Base-by-base conservation (phyloP, 345 rosid genomes). In the Linum usitatissimum region DNA sequence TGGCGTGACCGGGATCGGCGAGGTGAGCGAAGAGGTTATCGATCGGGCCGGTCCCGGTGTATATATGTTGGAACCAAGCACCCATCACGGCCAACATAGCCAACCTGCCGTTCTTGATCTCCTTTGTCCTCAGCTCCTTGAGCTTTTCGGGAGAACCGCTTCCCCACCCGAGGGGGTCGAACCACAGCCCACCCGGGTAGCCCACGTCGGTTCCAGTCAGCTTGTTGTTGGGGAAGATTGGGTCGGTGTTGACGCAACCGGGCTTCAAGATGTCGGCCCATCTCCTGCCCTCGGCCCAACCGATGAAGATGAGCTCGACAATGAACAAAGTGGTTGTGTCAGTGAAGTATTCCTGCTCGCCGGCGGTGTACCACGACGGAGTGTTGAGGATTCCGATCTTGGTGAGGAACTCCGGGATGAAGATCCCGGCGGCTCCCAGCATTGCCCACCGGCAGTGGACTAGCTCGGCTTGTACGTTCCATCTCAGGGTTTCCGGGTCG, bases 11-110 rank as follows among this genome's bases (percentile, higher is more conserved):
- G 45, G 97, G 99, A 79, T 93, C 97, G 53, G 95, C 86, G 18
- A 93, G 97, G 77, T 93, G 99, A 36, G 96, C 96, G 62, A 87
- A 90, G 64, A 93, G 90, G 68, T 93, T 93, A 71, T 90, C 99
- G 20, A 93, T 93, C 12, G 99, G 99, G 48, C 99, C 99, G 21
- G 96, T 83, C 15, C 97, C 97, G 0, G 97, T 90, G 86, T 93
- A 93, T 59, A 93, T 84, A 66, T 93, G 99, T 74, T 93, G 97
- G 83, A 93, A 93, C 99, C 99, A 90, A 9, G 97, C 99, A 39
- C 99, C 99, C 85, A 93, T 84, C 66, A 93, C 99, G 48, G 99
- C 96, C 86, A 93, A 78, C 96, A 93, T 93, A 45, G 97, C 97
- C 77, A 90, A 70, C 67, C 99, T 82, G 1, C 96, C 99, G 61